These are phyloP conservation scores for Ceratobasidium sp. DNA, from an alignment of 1,284 basidiomycete genomes.

Conservation along the genomic window DNA sequence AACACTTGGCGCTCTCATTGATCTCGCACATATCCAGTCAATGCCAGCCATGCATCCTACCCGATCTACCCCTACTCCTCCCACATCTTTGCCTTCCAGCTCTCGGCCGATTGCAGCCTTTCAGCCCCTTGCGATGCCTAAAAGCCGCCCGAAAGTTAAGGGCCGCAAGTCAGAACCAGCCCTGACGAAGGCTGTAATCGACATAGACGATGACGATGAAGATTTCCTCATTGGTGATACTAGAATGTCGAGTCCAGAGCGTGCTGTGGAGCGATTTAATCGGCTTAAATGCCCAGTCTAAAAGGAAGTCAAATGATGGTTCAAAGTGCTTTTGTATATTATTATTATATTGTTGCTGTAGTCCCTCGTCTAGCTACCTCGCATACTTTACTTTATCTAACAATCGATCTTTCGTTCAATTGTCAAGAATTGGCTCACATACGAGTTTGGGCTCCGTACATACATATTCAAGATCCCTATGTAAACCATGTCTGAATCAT, in stretches of 20 bases:
- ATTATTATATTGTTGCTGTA: slow-evolving; percentile 31
- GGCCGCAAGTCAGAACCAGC: slow-evolving; percentile 37
- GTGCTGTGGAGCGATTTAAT: slow-evolving; percentile 21
- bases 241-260: slow-evolving; percentile 29
- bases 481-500: too few relatives aligned
- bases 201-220: slow-evolving; percentile 33
- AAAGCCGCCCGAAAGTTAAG: slow-evolving; percentile 31
- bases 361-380: too few relatives aligned
- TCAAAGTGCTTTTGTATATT: slow-evolving; percentile 22
- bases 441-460: too few relatives aligned
- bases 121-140: slow-evolving; percentile 38
- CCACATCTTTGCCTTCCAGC: background rate
- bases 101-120: slow-evolving; percentile 23
- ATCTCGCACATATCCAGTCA: background rate
- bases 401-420: too few relatives aligned
- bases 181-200: slow-evolving; percentile 10
- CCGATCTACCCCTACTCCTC: slow-evolving; percentile 7
- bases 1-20: background rate
- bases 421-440: too few relatives aligned
- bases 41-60: slow-evolving; percentile 10
- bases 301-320: background rate
- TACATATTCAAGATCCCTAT: too few relatives aligned
- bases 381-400: background rate
- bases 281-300: slow-evolving; percentile 22
- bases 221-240: slow-evolving; percentile 30